Percentiles rank a stretch among this genome's conserved stretches.
Conservation (phyloP, 2,329 filamentous ascomycete species). For the Teratosphaeria viscida region DNA sequence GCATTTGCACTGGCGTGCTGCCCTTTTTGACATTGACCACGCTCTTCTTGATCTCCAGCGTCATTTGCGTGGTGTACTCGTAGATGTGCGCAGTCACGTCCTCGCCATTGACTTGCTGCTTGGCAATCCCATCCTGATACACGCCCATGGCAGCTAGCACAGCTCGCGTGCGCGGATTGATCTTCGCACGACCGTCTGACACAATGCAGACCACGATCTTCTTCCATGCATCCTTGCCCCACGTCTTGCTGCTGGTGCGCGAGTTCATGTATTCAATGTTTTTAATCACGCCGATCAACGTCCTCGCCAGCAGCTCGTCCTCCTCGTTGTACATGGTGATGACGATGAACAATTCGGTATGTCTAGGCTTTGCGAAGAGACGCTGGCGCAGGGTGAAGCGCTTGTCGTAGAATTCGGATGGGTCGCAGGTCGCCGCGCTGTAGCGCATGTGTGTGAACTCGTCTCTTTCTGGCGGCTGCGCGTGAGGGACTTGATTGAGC, state of each 20-base stretch:
- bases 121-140: conserved; percentile 96
- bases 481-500: conserved; percentile 78
- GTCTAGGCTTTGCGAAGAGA: conserved; percentile 81
- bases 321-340: conserved; percentile 99
- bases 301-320: conserved; percentile 87
- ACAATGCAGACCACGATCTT: conserved; percentile 99
- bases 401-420: conserved; percentile 73
- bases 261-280: conserved; percentile 98
- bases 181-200: conserved; percentile 92
- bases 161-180: conserved; percentile 82
- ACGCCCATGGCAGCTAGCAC: conserved; percentile 88
- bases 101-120: conserved; percentile 93
- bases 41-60: conserved; percentile 79
- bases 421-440: conserved; percentile 88
- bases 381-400: conserved; percentile 87
- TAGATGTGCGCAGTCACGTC: conserved; percentile 97
- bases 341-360: conserved; percentile 92
- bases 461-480: conserved; percentile 67
- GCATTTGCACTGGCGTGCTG: conserved; percentile 82
- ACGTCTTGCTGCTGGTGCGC: conserved; percentile 85
- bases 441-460: conserved; percentile 89
- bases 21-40: conserved; percentile 75
- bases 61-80: conserved; percentile 80
- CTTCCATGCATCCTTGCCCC: conserved; percentile 98
- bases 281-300: conserved; percentile 95